Evolutionary conservation across 2,329 filamentous ascomycete species (phyloP).

Genomic region (Moelleriella libera): DNA sequence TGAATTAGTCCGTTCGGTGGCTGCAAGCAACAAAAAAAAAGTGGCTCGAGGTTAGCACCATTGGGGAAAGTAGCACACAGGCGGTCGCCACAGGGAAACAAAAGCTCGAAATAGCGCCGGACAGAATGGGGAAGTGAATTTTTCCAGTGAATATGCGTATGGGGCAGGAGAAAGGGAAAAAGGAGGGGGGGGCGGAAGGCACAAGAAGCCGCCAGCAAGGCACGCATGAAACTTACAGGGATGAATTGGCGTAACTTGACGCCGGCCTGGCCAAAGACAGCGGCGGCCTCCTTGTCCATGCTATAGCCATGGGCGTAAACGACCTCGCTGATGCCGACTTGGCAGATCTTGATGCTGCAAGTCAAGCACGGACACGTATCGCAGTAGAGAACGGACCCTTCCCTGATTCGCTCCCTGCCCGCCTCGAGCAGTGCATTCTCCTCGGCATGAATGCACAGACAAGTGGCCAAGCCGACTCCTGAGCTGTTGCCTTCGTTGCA

Average conservation of each 20-base stretch:
- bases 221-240: conserved; percentile 42
- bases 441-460: conserved; percentile 93
- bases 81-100: neutral
- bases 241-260: conserved; percentile 78
- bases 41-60: conserved; percentile 8
- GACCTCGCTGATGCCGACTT: conserved; percentile 90
- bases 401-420: conserved; percentile 75
- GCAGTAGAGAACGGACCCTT: conserved; percentile 76
- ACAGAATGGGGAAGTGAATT: neutral
- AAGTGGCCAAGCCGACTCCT: conserved; percentile 69
- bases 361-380: conserved; percentile 95
- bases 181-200: neutral
- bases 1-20: conserved; percentile 51
- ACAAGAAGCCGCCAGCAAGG: neutral
- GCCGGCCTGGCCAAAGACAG: conserved; percentile 71
- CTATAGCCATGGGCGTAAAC: conserved; percentile 90
- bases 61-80: neutral
- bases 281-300: conserved; percentile 77
- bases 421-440: conserved; percentile 95
- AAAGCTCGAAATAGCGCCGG: neutral
- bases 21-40: conserved; percentile 19
- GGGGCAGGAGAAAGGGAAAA: neutral
- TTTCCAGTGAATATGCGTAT: neutral
- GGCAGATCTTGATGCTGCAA: conserved; percentile 96
- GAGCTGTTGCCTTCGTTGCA: conserved; percentile 64